Evolutionary conservation across 140 eudicot genomes (phyloP), one percentile per base, ranked within the genome.

Genomic region (Cichorium intybus): DNA sequence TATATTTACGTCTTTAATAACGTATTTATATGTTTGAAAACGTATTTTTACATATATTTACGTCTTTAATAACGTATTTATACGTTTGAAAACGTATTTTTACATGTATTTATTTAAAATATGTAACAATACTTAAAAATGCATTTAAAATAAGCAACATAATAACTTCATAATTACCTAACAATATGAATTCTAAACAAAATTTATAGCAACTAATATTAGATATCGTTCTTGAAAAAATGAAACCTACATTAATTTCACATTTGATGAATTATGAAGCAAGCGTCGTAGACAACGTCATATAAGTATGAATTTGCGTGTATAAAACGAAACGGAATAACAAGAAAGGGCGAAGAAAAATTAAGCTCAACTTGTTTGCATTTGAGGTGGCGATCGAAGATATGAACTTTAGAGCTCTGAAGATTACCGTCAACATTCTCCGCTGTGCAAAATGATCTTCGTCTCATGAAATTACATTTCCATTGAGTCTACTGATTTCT

Each of bases 361-460:
- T 24, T n/a, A 39, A 48, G 37, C 55, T 55, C 52, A 60, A 92
- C 96, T 77, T 92, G 96, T 73, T 68, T 83, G 57, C 92, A 85
- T 69, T 88, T 88, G 79, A 92, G 92, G 56, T 82, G 54, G 35
- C 96, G 96, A 66, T 92, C 96, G 29, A 92, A 92, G 23, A 92
- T 85, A 66, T 83, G 86, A 20, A 88, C 71, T 66, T 67, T 92
- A 3, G 91, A 74, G 58, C 73, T 71, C 23, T 66, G 72, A 7
- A 82, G 22, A 73, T 65, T 22, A 0, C 46, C 71, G 34, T 77
- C 78, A 10, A 24, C 28, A 41, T 10, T 62, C 6, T 58, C 72
- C 11, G 52, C 84, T 11, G 87, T 69, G 66, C 80, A 77, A 72
- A 74, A 82, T n/a, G 72, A 48, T 66, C 89, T 79, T 67, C 69